Conservation (phyloP, 2,329 filamentous ascomycete genomes). For the Corynespora cassiicola region DNA sequence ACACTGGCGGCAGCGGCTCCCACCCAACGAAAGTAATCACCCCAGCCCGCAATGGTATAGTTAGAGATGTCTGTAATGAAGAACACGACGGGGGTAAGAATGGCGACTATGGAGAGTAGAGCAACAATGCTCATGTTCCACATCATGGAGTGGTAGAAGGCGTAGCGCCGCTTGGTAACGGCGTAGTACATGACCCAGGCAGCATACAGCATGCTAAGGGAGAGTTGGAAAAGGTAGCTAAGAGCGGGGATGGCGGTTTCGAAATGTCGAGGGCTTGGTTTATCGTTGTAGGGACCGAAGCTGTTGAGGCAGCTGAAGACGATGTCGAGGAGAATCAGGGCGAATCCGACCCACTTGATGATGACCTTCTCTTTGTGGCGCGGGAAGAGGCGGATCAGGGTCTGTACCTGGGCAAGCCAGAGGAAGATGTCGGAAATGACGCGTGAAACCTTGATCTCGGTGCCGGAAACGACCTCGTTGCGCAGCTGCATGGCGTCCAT, state of each 20-base stretch:
- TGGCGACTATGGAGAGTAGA: slow-evolving; percentile 76
- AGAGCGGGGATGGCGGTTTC: slow-evolving; percentile 89
- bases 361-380: slow-evolving; percentile 97
- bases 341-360: slow-evolving; percentile 98
- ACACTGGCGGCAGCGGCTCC: slow-evolving; percentile 91
- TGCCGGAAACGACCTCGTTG: slow-evolving; percentile 78
- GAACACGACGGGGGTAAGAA: slow-evolving; percentile 88
- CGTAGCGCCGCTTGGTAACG: slow-evolving; percentile 88
- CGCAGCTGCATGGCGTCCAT: slow-evolving; percentile 82
- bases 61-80: slow-evolving; percentile 91
- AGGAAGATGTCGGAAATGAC: slow-evolving; percentile 96
- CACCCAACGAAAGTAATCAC: slow-evolving; percentile 96
- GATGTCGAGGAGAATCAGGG: slow-evolving; percentile 87
- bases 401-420: slow-evolving; percentile 97
- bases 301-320: slow-evolving; percentile 92
- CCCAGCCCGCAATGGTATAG: slow-evolving; percentile 87
- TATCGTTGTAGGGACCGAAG: slow-evolving; percentile 66
- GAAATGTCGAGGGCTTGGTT: slow-evolving; percentile 74
- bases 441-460: slow-evolving; percentile 86
- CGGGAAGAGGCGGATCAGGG: slow-evolving; percentile 91
- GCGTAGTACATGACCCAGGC: slow-evolving; percentile 95
- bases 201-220: slow-evolving; percentile 85
- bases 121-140: slow-evolving; percentile 86
- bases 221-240: slow-evolving; percentile 88
- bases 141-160: slow-evolving; percentile 90